These are phyloP conservation scores for Rhodotorula sp. DNA, from an alignment of 1,284 basidiomycete genomes.

Conservation along the genomic window DNA sequence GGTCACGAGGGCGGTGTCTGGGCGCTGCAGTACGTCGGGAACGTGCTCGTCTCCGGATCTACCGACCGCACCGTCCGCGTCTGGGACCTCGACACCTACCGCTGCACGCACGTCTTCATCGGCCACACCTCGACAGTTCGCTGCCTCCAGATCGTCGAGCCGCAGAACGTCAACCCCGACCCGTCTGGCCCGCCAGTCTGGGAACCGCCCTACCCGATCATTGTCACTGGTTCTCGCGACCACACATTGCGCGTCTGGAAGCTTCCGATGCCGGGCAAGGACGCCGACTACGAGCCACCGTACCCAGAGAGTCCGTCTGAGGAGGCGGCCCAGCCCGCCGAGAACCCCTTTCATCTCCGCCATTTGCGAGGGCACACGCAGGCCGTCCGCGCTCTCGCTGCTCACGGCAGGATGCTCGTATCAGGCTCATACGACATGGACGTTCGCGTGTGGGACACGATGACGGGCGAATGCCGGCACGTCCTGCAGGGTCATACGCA, in stretches of 20 bases:
- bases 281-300: conserved; percentile 57
- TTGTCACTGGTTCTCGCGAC: conserved; percentile 90
- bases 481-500: conserved; percentile 80
- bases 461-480: conserved; percentile 79
- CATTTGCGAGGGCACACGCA: conserved; percentile 83
- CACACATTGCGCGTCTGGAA: conserved; percentile 87
- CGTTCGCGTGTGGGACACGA: conserved; percentile 90
- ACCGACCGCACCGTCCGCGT: conserved; percentile 92
- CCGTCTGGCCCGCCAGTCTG: conserved; percentile 51
- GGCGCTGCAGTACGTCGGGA: conserved; percentile 71
- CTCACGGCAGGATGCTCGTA: conserved; percentile 79
- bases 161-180: conserved; percentile 59
- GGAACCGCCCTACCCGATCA: conserved; percentile 61
- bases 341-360: conserved; percentile 81
- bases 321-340: conserved; percentile 19
- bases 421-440: conserved; percentile 94
- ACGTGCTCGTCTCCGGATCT: conserved; percentile 85
- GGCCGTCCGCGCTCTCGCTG: conserved; percentile 87
- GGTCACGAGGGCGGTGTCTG: conserved; percentile 95
- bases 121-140: conserved; percentile 92
- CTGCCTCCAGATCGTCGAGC: conserved; percentile 83
- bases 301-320: conserved; percentile 24
- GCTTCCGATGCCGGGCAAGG: conserved; percentile 68
- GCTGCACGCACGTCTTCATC: conserved; percentile 83
- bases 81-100: conserved; percentile 78